phyloP scores from a whole-genome alignment of 352 stramenopile species.

The Blastocystis sp. region DNA sequence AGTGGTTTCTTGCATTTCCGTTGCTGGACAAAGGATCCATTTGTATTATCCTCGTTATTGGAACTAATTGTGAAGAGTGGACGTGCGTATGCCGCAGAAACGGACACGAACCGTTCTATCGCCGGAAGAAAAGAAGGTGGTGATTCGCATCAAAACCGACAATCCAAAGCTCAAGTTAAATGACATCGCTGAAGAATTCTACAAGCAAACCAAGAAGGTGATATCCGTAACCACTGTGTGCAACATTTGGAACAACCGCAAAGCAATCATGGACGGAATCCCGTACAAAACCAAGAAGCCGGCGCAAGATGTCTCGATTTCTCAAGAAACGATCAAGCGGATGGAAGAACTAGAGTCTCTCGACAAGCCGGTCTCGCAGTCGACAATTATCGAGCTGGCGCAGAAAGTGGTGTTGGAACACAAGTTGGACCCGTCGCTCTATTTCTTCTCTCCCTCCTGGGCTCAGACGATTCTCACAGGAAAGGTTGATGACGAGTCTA shows the following conservation, averaged over 20 bases:
- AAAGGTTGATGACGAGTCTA: neutral
- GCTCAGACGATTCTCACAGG: neutral
- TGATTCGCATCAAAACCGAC: neutral
- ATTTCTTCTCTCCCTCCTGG: neutral
- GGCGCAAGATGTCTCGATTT: neutral
- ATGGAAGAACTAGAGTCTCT: neutral
- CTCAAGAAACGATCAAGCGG: neutral
- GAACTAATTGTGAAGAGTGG: neutral
- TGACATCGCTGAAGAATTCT: conserved; percentile 1
- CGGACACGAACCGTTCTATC: neutral
- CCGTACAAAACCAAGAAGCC: neutral
- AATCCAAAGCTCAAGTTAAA: neutral
- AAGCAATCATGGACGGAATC: neutral
- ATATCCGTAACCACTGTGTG: neutral
- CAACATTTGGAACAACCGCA: conserved; percentile 1
- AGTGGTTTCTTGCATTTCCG: neutral
- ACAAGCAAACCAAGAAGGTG: neutral
- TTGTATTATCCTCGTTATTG: neutral
- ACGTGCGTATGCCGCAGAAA: neutral
- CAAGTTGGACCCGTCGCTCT: conserved; percentile 6
- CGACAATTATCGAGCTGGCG: neutral
- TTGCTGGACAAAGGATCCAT: neutral
- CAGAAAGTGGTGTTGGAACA: neutral
- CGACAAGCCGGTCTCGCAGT: neutral
- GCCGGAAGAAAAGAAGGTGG: neutral